Base-by-base conservation (phyloP, 2,329 filamentous ascomycete genomes). In the Westerdykella ornata region DNA sequence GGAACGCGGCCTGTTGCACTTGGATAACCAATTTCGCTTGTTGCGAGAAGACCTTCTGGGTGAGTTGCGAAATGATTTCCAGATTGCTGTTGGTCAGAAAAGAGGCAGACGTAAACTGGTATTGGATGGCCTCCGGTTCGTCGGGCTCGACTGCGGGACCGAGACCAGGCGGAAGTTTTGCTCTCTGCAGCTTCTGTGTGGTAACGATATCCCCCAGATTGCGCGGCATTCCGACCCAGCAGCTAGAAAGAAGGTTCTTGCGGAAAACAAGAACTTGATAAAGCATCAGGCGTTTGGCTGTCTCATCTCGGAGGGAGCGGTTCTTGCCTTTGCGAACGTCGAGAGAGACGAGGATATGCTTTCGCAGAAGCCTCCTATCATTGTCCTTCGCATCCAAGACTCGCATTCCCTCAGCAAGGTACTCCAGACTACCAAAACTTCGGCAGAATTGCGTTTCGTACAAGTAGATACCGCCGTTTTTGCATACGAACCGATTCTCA, bases 1-100 rank as follows among this genome's bases (percentile, higher is more conserved):
- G 1, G 50, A 58, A 0, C 71, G 78, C 1, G 58, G 72, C 0
- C 62, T 62, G 0, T 60, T 66, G 0, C 80, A 87, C 54, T 60
- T 85, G 0, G 84, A 85, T 52, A 85, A 83, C 53, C 80, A 86
- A 38, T 89, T 84, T 48, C 80, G 84, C 0, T 71, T 88, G 0
- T 67, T 86, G 0, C 69, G 84, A 2, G 82, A 88, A 50, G 84
- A 88, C 46, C 81, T 87, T 72, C 63, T 88, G 0, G 76, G 71
- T 0, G 81, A 84, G 46, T 66, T 88, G 2, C 73, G 78, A 1
- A 76, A 80, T 7, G 81, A 84, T 36, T 58, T 82, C 0, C 71
- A 78, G 19, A 63, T 72, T 4, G 69, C 74, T 0, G 66, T 59
- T 9, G 73, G 72, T 0, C 65, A 63, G n/a, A 78, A 74, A 48